A percentile compares a stretch with the other conserved stretches of the same genome.
Evolutionary conservation across 2,329 filamentous ascomycete genomes (phyloP).

Genomic region (Neofusicoccum kwambonambiense): DNA sequence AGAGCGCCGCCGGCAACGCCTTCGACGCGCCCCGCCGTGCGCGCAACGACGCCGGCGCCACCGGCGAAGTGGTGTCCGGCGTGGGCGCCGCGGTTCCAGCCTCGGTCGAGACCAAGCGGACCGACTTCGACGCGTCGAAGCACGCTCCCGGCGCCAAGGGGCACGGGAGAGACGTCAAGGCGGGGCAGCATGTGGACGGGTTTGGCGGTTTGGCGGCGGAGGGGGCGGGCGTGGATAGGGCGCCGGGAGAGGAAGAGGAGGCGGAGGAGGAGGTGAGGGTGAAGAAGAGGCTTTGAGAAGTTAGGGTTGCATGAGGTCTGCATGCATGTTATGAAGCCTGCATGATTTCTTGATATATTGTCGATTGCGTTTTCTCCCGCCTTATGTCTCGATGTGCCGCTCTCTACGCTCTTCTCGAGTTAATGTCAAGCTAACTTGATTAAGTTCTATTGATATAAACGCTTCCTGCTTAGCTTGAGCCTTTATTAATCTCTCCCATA

Average conservation of each 20-base stretch:
- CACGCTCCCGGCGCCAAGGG: slow-evolving; percentile 25
- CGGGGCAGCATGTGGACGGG: slow-evolving; percentile 23
- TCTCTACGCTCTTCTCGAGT: too few species aligned
- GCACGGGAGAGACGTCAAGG: slow-evolving; percentile 26
- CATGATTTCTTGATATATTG: too few species aligned
- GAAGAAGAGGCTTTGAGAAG: slow-evolving; percentile 21
- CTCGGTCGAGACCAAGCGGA: slow-evolving; percentile 33
- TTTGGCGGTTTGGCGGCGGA: slow-evolving; percentile 23
- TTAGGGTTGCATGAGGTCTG: too few species aligned
- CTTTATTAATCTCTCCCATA: too few species aligned
- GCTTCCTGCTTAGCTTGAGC: too few species aligned
- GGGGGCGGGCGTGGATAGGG: slow-evolving; percentile 23
- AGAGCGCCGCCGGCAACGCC: slow-evolving; percentile 44
- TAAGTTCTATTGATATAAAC: too few species aligned
- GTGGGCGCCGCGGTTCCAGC: slow-evolving; percentile 33
- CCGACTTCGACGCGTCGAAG: not conserved
- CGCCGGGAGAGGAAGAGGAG: slow-evolving; percentile 29
- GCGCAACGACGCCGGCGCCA: slow-evolving; percentile 31
- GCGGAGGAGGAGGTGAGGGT: too few species aligned
- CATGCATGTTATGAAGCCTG: too few species aligned
- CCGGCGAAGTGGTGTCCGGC: slow-evolving; percentile 36
- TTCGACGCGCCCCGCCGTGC: slow-evolving; percentile 45
- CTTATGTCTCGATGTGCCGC: too few species aligned
- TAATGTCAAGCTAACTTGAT: too few species aligned
- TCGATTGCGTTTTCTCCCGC: too few species aligned